Evolutionary conservation across 73 alveolate genomes (phyloP), one percentile per base, ranked within the genome.

Genomic region (Durusdinium trenchii): DNA sequence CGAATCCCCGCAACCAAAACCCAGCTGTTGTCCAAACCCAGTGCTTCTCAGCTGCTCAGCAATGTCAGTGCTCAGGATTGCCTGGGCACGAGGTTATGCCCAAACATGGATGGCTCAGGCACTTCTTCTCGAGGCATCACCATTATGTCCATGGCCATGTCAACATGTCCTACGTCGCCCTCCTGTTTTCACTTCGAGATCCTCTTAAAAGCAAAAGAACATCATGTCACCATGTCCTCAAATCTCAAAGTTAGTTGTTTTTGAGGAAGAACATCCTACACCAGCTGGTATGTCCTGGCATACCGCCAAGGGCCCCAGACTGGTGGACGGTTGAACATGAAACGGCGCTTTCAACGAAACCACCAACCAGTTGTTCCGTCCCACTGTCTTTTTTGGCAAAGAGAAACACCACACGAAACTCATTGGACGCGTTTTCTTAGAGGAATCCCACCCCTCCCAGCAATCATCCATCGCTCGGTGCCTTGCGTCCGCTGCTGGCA

Each of bases 61-160:
- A 38, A 86, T 86, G 81, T 86, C 95, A 3, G 95, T 86, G 95
- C 95, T 57, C 82, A 86, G 28, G 35, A 86, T 57, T 28, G 71
- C 95, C 95, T 87, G 81, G 26, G 60, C 3, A 54, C 28, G 64
- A 54, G 9, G 64, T 23, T 26, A 64, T 64, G 16, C 38, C 78
- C 16, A 23, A 23, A 23, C 20, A 64, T 14, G 78, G 42, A 64
- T 14, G 26, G 32, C 32, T 26, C 78, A 23, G 38, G 32, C 32
- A n/a, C 26, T 14, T 64, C 5, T n/a, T 64, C 32, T 64, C 32
- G 78, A 26, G 78, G 38, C 9, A 26, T 10, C 42, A 64, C 42
- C 78, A 64, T 14, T n/a, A 64, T n/a, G n/a, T n/a, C n/a, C n/a
- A n/a, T n/a, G n/a, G n/a, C n/a, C n/a, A n/a, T n/a, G n/a, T n/a